Percentiles rank a stretch among this genome's conserved stretches.
Evolutionary conservation across 192 early-diverging fungal genomes (phyloP).

Genomic region (Coemansia sp.): DNA sequence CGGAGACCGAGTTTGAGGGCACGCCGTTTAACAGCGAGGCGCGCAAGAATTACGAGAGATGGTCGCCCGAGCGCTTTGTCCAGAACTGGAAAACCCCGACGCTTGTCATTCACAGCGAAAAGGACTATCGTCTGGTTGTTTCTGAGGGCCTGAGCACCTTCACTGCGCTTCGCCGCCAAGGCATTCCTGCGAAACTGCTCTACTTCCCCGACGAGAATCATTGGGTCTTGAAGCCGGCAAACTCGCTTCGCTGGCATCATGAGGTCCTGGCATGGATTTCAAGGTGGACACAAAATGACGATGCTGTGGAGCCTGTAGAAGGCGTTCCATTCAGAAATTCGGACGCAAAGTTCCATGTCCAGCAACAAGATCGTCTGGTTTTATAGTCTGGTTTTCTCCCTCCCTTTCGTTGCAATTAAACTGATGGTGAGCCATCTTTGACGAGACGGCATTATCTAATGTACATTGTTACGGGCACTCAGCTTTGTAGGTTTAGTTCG

Average conservation of each 20-base stretch:
- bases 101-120: constrained; percentile 72
- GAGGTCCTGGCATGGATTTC: constrained; percentile 70
- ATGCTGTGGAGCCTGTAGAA: not conserved
- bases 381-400: not conserved
- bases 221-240: constrained; percentile 77
- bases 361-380: not conserved
- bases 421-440: too few relatives aligned
- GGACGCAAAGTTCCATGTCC: not conserved
- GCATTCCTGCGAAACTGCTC: constrained; percentile 66
- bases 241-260: constrained; percentile 72
- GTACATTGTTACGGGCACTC: too few relatives aligned
- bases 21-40: constrained; percentile 62
- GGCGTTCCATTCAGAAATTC: not conserved
- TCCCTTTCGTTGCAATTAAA: too few relatives aligned
- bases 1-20: constrained; percentile 71
- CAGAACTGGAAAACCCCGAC: constrained; percentile 78
- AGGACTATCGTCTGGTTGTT: constrained; percentile 69
- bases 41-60: constrained; percentile 65
- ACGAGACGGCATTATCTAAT: too few relatives aligned
- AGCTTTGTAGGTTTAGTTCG: too few relatives aligned
- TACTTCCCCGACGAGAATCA: constrained; percentile 83
- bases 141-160: constrained; percentile 75
- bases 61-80: constrained; percentile 71
- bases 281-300: constrained; percentile 25
- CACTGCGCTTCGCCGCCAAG: constrained; percentile 74